Evolutionary conservation across 176 grass and related monocot species (phyloP).

Genomic region (Cenchrus fungigraminus): DNA sequence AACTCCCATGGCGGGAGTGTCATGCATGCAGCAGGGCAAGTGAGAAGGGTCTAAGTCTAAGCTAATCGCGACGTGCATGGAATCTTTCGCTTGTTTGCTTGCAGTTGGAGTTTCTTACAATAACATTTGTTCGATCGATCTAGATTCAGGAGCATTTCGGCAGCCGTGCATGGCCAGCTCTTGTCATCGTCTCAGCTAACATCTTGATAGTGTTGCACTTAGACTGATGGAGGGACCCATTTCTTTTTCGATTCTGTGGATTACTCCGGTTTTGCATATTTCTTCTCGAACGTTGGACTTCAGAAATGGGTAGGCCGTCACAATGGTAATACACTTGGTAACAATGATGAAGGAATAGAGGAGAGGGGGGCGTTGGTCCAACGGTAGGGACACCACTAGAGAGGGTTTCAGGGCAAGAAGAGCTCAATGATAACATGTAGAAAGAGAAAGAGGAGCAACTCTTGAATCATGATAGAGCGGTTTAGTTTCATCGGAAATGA

Average conservation of each 20-base stretch:
- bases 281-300: neutral
- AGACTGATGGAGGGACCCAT: neutral
- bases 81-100: conserved; percentile 58
- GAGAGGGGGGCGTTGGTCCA: no score
- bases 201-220: neutral
- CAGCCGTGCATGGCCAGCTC: conserved; percentile 6
- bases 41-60: neutral
- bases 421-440: no score
- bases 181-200: conserved; percentile 9
- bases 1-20: neutral
- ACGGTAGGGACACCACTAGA: no score
- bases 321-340: no score
- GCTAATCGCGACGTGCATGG: conserved; percentile 51
- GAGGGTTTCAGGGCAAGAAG: no score
- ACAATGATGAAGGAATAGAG: no score
- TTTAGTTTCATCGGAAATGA: no score
- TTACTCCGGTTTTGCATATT: neutral
- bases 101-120: conserved; percentile 50
- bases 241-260: neutral
- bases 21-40: neutral
- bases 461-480: no score
- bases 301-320: neutral
- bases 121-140: conserved; percentile 24
- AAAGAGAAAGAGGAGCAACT: no score
- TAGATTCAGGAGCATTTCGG: conserved; percentile 32